Percentiles rank a stretch among this genome's conserved stretches.
These are phyloP conservation scores for Didymella keratinophila DNA, from an alignment of 2,329 filamentous ascomycete genomes.

Conservation along the genomic window DNA sequence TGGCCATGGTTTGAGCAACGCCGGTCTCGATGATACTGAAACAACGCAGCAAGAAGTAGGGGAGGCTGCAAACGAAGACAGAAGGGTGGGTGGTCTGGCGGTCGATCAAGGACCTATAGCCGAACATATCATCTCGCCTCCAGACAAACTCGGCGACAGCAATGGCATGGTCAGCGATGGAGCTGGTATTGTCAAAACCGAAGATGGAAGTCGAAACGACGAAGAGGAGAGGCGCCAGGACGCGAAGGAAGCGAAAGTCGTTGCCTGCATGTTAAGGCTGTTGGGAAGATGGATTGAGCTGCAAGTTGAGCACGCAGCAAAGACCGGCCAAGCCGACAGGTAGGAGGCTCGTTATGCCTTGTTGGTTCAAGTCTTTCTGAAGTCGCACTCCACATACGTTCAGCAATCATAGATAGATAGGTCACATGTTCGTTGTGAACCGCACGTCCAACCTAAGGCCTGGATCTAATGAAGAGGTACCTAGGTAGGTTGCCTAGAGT, in stretches of 20 bases:
- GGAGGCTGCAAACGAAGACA: background rate
- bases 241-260: background rate
- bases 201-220: background rate
- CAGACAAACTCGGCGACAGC: background rate
- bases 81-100: background rate
- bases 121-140: background rate
- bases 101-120: background rate
- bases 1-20: background rate
- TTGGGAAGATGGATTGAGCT: background rate
- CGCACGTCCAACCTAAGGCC: too few relatives aligned
- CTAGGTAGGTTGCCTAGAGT: too few relatives aligned
- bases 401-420: too few relatives aligned
- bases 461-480: too few relatives aligned
- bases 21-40: background rate
- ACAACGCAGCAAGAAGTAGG: background rate
- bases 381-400: too few relatives aligned
- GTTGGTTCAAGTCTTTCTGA: too few relatives aligned
- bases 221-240: background rate
- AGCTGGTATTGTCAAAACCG: background rate
- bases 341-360: background rate
- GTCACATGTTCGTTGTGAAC: too few relatives aligned
- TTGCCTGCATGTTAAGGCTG: background rate
- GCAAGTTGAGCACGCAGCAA: background rate
- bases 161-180: background rate
- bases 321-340: background rate